Evolutionary conservation across 2,329 filamentous ascomycete genomes (phyloP).

Genomic region (Aspergillus versicolor): DNA sequence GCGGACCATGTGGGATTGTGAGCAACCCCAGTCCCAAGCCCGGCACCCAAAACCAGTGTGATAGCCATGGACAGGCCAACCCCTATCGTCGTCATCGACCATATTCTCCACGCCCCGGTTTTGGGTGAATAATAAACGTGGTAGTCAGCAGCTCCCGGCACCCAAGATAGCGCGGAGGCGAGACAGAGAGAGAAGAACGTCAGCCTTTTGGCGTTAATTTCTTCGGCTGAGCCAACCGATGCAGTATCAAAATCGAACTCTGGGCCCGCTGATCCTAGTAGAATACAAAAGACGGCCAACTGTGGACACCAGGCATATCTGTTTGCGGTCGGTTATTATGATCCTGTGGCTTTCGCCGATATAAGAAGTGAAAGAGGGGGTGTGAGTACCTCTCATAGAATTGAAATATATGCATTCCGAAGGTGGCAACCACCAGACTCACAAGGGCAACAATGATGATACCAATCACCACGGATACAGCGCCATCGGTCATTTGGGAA

Average conservation of each 20-base stretch:
- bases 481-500: slow-evolving; percentile 39
- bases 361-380: too few relatives aligned
- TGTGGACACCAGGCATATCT: slow-evolving; percentile 45
- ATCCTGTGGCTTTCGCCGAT: too few relatives aligned
- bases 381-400: slow-evolving; percentile 41
- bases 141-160: slow-evolving; percentile 41
- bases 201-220: slow-evolving; percentile 37
- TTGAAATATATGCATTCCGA: slow-evolving; percentile 45
- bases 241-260: slow-evolving; percentile 32
- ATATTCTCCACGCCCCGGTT: slow-evolving; percentile 37
- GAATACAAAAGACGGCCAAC: slow-evolving; percentile 40
- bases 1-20: slow-evolving; percentile 27
- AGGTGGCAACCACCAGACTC: slow-evolving; percentile 37
- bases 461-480: slow-evolving; percentile 40
- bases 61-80: slow-evolving; percentile 33
- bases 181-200: slow-evolving; percentile 39
- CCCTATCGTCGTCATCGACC: slow-evolving; percentile 39
- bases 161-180: slow-evolving; percentile 36
- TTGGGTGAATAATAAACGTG: slow-evolving; percentile 45
- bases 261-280: slow-evolving; percentile 41
- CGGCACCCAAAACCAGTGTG: slow-evolving; percentile 41
- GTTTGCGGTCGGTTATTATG: not conserved
- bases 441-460: slow-evolving; percentile 38
- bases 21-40: slow-evolving; percentile 40
- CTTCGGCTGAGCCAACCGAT: slow-evolving; percentile 25